Percentiles rank a stretch among this genome's conserved stretches.
Evolutionary conservation across 2,329 filamentous ascomycete genomes (phyloP).

Genomic region (Fusarium burgessii): DNA sequence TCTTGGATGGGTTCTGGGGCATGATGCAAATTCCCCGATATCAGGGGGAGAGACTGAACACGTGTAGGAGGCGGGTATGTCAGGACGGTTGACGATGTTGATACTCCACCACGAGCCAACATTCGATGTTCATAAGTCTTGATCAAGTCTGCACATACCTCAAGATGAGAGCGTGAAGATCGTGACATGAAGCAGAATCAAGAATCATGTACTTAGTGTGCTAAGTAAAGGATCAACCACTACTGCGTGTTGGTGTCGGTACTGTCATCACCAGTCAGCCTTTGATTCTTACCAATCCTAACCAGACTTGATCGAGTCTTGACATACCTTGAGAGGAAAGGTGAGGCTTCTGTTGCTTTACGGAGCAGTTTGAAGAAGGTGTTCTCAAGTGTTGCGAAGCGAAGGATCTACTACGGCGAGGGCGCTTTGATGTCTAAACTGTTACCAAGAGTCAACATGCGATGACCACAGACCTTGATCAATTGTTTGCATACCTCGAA

Average conservation of each 20-base stretch:
- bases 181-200: not conserved
- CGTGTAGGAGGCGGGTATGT: not conserved
- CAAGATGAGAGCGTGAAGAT: not conserved
- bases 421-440: too few relatives aligned
- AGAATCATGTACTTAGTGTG: not conserved
- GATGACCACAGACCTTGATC: too few relatives aligned
- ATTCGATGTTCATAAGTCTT: not conserved
- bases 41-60: not conserved
- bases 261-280: not conserved
- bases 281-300: not conserved
- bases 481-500: too few relatives aligned
- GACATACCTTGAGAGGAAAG: not conserved
- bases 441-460: too few relatives aligned
- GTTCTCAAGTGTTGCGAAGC: too few relatives aligned
- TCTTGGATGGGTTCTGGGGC: slow-evolving; percentile 11
- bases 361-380: too few relatives aligned
- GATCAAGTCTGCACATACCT: not conserved
- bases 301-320: not conserved
- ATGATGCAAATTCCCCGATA: not conserved
- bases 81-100: not conserved
- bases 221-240: not conserved
- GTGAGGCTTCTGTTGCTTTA: too few relatives aligned
- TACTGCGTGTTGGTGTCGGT: not conserved
- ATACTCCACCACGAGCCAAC: not conserved
- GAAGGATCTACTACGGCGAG: too few relatives aligned